phyloP scores from a whole-genome alignment of 129 eudicot genomes.

The Ambrosia trifida region DNA sequence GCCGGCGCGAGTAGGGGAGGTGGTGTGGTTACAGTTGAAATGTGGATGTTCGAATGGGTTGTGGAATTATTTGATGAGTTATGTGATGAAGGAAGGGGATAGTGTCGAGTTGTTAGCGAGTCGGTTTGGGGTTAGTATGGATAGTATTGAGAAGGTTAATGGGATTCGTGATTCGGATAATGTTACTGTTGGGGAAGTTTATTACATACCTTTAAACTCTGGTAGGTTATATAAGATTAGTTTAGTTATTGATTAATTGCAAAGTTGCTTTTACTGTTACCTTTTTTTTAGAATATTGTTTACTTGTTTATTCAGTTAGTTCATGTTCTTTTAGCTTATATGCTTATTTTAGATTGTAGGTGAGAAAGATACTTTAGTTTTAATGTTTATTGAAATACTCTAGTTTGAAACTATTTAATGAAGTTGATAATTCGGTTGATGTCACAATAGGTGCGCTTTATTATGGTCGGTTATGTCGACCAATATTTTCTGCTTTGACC shows the following conservation, averaged over 20 bases:
- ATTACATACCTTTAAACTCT: conserved; percentile 81
- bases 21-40: conserved; percentile 64
- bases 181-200: conserved; percentile 68
- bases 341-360: conserved; percentile 1
- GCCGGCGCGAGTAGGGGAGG: conserved; percentile 63
- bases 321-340: conserved; percentile 11
- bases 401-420: conserved; percentile 37
- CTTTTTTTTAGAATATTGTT: conserved; percentile 11
- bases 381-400: neutral
- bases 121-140: conserved; percentile 97
- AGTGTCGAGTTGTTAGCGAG: conserved; percentile 74
- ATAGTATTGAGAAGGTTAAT: conserved; percentile 77
- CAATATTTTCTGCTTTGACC: too few species aligned
- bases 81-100: conserved; percentile 89
- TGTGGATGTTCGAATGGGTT: conserved; percentile 94
- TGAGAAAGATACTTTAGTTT: conserved; percentile 18
- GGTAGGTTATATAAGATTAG: conserved; percentile 44
- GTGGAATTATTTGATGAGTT: conserved; percentile 95
- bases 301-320: neutral
- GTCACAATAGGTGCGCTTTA: conserved; percentile 62
- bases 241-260: neutral
- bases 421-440: conserved; percentile 60
- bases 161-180: conserved; percentile 79
- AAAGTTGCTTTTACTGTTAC: conserved; percentile 2
- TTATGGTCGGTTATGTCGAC: conserved; percentile 15